Conservation (phyloP, 2,329 filamentous ascomycete species). For the Ophiostoma triangulosporum region DNA sequence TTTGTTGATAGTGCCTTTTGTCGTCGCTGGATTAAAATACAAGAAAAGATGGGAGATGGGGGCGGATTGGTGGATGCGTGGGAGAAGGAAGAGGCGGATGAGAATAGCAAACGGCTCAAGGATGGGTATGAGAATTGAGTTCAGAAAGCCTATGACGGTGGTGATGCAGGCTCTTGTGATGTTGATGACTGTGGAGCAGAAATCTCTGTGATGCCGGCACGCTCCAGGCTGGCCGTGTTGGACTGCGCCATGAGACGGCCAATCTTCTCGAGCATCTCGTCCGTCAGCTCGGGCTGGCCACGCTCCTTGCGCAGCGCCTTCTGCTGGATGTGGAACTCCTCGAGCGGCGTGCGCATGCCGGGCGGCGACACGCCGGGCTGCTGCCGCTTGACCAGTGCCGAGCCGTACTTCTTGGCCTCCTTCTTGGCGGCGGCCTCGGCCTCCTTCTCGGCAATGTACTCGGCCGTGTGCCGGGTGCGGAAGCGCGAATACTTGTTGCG, state of each 20-base stretch:
- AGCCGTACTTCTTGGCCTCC: constrained; percentile 13
- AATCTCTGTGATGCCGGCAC: constrained; percentile 3
- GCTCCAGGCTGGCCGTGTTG: constrained; percentile 6
- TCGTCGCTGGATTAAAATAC: constrained; percentile 4
- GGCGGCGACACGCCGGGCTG: constrained; percentile 24
- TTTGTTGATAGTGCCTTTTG: background rate
- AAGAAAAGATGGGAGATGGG: background rate
- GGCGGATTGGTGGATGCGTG: background rate
- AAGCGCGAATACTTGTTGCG: constrained; percentile 71
- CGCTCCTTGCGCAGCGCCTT: constrained; percentile 35
- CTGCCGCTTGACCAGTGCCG: constrained; percentile 12
- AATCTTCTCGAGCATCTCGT: constrained; percentile 48
- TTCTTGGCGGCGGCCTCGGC: constrained; percentile 18
- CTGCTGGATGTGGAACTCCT: constrained; percentile 45
- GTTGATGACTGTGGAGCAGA: background rate
- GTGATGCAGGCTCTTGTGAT: background rate
- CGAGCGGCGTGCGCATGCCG: constrained; percentile 40
- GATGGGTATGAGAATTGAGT: background rate
- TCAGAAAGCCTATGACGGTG: background rate
- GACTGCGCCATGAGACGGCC: constrained; percentile 47
- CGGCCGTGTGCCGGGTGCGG: constrained; percentile 64
- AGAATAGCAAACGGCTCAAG: background rate
- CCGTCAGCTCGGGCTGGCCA: constrained; percentile 41
- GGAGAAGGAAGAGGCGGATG: background rate
- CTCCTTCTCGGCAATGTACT: constrained; percentile 46